Percentiles rank a stretch among this genome's conserved stretches.
These are phyloP conservation scores for Dendrothele bispora DNA, from an alignment of 768 basidiomycete genomes.

Conservation along the genomic window DNA sequence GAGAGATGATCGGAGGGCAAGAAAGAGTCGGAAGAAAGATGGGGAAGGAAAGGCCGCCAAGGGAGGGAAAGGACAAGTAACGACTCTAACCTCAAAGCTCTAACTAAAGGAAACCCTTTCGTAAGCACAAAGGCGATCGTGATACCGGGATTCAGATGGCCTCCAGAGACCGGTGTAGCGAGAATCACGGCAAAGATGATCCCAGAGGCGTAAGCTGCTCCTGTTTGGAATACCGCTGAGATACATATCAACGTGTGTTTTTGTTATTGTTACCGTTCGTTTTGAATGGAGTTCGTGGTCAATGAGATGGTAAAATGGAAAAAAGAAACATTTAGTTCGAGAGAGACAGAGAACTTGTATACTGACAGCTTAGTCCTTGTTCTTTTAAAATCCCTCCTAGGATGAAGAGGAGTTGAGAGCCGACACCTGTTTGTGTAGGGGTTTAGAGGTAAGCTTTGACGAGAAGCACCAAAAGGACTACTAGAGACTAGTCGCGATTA, in stretches of 20 bases:
- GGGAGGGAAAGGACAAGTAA: neutral
- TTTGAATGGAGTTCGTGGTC: no score
- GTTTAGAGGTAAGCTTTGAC: neutral
- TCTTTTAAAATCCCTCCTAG: conserved; percentile 44
- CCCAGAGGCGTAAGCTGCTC: conserved; percentile 56
- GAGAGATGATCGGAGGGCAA: no score
- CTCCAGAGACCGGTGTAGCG: conserved; percentile 53
- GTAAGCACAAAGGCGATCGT: conserved; percentile 53
- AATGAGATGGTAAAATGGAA: no score
- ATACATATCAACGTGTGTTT: no score
- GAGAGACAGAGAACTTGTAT: neutral
- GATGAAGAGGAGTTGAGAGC: conserved; percentile 49
- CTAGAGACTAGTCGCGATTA: neutral
- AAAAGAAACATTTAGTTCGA: conserved; percentile 3
- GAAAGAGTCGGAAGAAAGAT: no score
- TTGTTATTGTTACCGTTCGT: no score
- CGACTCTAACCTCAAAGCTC: conserved; percentile 49
- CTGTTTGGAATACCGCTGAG: conserved; percentile 58
- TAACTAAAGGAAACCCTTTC: conserved; percentile 52
- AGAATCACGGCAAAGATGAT: conserved; percentile 57
- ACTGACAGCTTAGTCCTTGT: conserved; percentile 50
- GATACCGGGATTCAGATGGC: conserved; percentile 67
- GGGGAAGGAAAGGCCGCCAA: neutral
- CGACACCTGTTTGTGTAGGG: conserved; percentile 38
- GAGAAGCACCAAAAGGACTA: no score